Conservation (phyloP, 768 basidiomycete genomes). For the Nidularia pulvinata region DNA sequence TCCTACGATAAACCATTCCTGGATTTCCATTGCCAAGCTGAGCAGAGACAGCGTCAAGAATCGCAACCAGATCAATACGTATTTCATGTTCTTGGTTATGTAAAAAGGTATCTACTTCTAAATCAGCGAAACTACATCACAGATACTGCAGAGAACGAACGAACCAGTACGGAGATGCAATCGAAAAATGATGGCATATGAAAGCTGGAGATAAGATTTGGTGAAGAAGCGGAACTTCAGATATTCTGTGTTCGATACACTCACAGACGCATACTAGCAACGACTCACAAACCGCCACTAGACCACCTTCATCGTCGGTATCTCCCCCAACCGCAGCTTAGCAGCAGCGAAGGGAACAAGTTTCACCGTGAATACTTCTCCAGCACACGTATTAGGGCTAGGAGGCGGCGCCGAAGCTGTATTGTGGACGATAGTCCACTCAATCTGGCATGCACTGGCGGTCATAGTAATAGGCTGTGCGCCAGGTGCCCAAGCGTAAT, state of each 20-base stretch:
- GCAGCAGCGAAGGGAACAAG: slow-evolving; percentile 38
- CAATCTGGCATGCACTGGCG: slow-evolving; percentile 32
- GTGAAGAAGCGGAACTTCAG: not conserved
- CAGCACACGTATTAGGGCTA: slow-evolving; percentile 29
- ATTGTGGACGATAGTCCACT: slow-evolving; percentile 26
- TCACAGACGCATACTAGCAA: not conserved
- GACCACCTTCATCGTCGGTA: slow-evolving; percentile 28
- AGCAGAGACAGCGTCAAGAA: too few relatives aligned
- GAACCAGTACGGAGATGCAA: too few relatives aligned
- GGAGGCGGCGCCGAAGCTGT: slow-evolving; percentile 32
- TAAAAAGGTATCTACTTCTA: too few relatives aligned
- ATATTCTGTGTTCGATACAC: not conserved
- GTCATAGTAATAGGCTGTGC: slow-evolving; percentile 36
- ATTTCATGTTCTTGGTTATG: too few relatives aligned
- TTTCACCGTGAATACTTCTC: slow-evolving; percentile 26
- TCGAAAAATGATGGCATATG: too few relatives aligned
- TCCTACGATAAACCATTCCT: too few relatives aligned
- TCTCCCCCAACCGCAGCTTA: slow-evolving; percentile 36
- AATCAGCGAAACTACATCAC: too few relatives aligned
- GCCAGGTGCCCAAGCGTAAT: slow-evolving; percentile 36
- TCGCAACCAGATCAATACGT: too few relatives aligned
- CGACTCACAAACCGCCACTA: not conserved
- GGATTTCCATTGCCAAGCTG: too few relatives aligned
- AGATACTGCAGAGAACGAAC: too few relatives aligned
- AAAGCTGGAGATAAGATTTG: too few relatives aligned